A percentile compares a stretch with the other conserved stretches of the same genome.
Conservation (phyloP, 306 rosid species). For the Lotus japonicus region DNA sequence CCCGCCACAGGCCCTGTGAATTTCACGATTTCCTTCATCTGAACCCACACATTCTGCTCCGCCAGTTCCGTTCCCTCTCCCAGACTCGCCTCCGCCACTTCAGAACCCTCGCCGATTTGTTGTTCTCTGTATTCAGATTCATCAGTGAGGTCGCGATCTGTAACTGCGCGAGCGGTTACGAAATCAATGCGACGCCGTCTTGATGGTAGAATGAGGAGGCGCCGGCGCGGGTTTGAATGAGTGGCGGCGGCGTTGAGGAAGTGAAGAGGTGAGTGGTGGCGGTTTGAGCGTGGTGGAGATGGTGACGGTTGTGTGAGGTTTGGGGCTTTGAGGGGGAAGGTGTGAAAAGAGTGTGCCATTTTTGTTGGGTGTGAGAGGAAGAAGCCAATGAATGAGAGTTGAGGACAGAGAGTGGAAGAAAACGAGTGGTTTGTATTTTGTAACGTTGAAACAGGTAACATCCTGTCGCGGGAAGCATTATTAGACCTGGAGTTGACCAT, state of each 20-base stretch:
- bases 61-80: slow-evolving; percentile 34
- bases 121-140: slow-evolving; percentile 3
- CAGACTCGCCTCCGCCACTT: too few species aligned
- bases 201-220: not conserved
- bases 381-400: not conserved
- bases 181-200: not conserved
- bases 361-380: not conserved
- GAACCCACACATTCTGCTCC: slow-evolving; percentile 47
- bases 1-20: slow-evolving; percentile 79
- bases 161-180: slow-evolving; percentile 14
- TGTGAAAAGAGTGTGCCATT: slow-evolving; percentile 28
- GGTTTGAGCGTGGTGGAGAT: not conserved
- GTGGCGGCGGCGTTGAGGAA: not conserved
- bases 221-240: slow-evolving; percentile 15
- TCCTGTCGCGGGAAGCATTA: not conserved
- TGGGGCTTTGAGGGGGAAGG: slow-evolving; percentile 23
- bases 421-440: not conserved
- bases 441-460: not conserved
- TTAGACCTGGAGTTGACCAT: not conserved
- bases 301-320: slow-evolving; percentile 10
- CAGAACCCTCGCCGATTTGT: not conserved
- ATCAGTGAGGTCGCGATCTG: not conserved
- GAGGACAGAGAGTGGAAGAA: not conserved
- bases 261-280: not conserved
- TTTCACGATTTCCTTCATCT: slow-evolving; percentile 60